These are phyloP conservation scores for Collybia sp. DNA, from an alignment of 768 basidiomycete genomes.

Conservation along the genomic window DNA sequence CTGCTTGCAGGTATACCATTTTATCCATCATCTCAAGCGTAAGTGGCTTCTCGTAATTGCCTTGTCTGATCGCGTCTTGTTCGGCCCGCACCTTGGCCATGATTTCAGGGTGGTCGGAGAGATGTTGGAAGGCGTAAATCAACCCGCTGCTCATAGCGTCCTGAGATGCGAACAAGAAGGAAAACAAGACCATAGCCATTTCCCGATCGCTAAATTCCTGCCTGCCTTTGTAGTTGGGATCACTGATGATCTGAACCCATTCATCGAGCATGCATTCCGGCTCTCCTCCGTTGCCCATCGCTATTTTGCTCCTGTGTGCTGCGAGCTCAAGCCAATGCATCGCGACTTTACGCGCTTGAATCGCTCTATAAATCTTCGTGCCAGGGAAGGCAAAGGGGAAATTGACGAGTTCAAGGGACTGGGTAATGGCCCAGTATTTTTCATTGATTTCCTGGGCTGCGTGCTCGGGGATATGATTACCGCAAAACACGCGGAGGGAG, in stretches of 20 bases:
- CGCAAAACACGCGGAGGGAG: constrained; percentile 94
- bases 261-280: constrained; percentile 90
- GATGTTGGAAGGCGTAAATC: constrained; percentile 94
- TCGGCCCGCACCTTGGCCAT: constrained; percentile 88
- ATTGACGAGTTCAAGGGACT: constrained; percentile 96
- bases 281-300: constrained; percentile 76
- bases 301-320: constrained; percentile 71
- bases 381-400: constrained; percentile 95
- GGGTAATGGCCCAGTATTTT: constrained; percentile 95
- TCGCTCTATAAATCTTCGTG: constrained; percentile 93
- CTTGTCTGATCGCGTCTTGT: constrained; percentile 78
- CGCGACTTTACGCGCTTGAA: constrained; percentile 84
- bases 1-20: constrained; percentile 90
- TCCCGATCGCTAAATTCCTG: constrained; percentile 89
- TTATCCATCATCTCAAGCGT: constrained; percentile 87
- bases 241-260: constrained; percentile 76
- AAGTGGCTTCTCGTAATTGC: constrained; percentile 69
- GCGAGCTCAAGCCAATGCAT: constrained; percentile 78
- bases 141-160: constrained; percentile 98
- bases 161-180: constrained; percentile 94
- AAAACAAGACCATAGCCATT: constrained; percentile 96
- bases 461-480: constrained; percentile 78
- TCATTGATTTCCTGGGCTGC: constrained; percentile 80
- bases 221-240: constrained; percentile 68
- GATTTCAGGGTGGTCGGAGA: constrained; percentile 88